Conservation (phyloP, 2,329 filamentous ascomycete species). For the Fusarium anguioides region DNA sequence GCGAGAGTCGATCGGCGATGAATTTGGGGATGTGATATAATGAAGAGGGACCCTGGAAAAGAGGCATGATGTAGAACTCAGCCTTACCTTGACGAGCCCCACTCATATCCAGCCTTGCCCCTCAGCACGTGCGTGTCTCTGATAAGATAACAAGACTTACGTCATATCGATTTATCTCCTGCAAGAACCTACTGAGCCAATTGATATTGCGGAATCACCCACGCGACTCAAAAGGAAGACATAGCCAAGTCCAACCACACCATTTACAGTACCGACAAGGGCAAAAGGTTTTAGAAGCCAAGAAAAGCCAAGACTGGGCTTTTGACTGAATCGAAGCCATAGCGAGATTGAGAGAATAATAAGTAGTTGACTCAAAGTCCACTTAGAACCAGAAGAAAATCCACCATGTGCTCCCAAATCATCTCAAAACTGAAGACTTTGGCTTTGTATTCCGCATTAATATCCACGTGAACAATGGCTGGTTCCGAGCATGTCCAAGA, state of each 20-base stretch:
- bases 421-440: not conserved
- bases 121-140: conserved; percentile 34
- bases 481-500: not conserved
- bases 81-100: conserved; percentile 28
- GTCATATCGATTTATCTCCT: conserved; percentile 23
- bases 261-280: conserved; percentile 9
- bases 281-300: conserved; percentile 3
- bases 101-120: conserved; percentile 4
- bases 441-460: not conserved
- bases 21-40: not conserved
- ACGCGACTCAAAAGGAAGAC: conserved; percentile 25
- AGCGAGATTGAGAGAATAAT: not conserved
- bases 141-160: conserved; percentile 31
- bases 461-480: conserved; percentile 18
- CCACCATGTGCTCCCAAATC: conserved; percentile 8
- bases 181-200: conserved; percentile 38
- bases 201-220: conserved; percentile 23
- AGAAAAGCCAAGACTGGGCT: conserved; percentile 12
- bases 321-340: not conserved
- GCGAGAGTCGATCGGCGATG: not conserved
- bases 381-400: not conserved
- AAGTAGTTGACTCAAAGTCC: conserved; percentile 20
- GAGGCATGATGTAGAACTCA: conserved; percentile 24
- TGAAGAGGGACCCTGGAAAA: conserved; percentile 20
- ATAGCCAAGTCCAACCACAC: not conserved